Base-by-base conservation (phyloP, 345 rosid species). In the Raphanus raphanistrum region DNA sequence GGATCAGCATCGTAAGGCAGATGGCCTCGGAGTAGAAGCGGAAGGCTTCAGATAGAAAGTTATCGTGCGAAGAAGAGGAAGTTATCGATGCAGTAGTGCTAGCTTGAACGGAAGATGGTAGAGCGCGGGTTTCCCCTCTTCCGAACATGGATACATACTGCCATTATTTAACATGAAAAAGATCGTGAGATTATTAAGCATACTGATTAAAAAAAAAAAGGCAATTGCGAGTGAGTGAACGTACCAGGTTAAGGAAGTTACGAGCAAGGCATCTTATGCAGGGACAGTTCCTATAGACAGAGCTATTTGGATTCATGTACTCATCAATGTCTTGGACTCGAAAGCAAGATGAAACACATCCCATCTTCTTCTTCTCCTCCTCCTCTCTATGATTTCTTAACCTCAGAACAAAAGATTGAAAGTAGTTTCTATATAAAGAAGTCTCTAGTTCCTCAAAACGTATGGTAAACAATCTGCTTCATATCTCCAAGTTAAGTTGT, bases 1-100 rank as follows among this genome's bases (percentile, higher is more conserved):
- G 97, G 90, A 76, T 90, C 94, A 13, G 82, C 87, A 78, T 94
- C 97, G 82, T 92, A 94, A 81, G 98, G 98, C 83, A 94, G 72
- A n/a, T 38, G 98, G 97, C 84, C 95, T 87, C 59, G 98, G 98
- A 77, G 97, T 92, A 84, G 98, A 89, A 43, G n/a, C 84, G 91
- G 71, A 82, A 90, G 79, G 88, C 92, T 78, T 89, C 96, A 74
- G 97, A 86, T 26, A 94, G 88, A 80, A 95, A 89, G 88, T 88
- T 88, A 77, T 89, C 97, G 41, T 82, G 88, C 4, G 97, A 88
- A 25, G 92, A 66, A 69, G 97, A 80, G 58, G 97, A 80, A 69
- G 89, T 82, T 67, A 87, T 80, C 26, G 98, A 86, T 70, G 90
- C 82, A 38, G 88, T 76, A 45, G 89, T 76, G 21, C 21, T 21